A percentile compares a stretch with the other conserved stretches of the same genome.
These are phyloP conservation scores for Backusella westeae DNA, from an alignment of 192 early-diverging fungal species.

Conservation along the genomic window DNA sequence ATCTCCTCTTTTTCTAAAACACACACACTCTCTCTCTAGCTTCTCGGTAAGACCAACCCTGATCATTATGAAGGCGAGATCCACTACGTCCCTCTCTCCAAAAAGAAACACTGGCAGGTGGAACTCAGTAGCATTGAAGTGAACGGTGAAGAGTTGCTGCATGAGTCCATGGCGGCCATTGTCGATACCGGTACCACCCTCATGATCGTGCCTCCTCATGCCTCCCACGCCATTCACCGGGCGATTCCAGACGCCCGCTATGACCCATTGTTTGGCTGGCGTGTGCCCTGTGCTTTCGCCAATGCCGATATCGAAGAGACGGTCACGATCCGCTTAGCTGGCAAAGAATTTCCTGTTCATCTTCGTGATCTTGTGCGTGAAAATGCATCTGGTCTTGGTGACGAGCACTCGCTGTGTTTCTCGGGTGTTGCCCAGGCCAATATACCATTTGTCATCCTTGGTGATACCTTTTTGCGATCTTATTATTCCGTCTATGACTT, in stretches of 20 bases:
- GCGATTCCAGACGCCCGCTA: conserved; percentile 36
- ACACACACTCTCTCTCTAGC: conserved; percentile 7
- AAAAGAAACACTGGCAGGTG: conserved; percentile 60
- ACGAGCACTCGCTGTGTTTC: background rate
- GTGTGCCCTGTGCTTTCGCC: conserved; percentile 35
- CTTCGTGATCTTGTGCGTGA: conserved; percentile 35
- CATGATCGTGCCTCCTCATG: conserved; percentile 41
- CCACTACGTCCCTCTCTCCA: conserved; percentile 49
- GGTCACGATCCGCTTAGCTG: conserved; percentile 31
- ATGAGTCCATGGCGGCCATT: conserved; percentile 22
- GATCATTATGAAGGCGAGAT: conserved; percentile 54
- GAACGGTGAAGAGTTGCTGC: conserved; percentile 17
- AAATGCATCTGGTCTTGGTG: conserved; percentile 1
- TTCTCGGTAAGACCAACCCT: conserved; percentile 52
- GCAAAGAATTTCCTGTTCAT: conserved; percentile 25
- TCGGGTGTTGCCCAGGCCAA: conserved; percentile 33
- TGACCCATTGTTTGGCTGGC: conserved; percentile 33
- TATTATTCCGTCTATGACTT: conserved; percentile 53
- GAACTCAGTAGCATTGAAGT: conserved; percentile 35
- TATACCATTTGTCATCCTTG: conserved; percentile 30
- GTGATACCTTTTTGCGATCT: conserved; percentile 48
- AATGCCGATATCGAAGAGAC: background rate
- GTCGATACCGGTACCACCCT: conserved; percentile 60
- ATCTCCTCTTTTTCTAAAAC: background rate
- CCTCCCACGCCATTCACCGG: conserved; percentile 39